Evolutionary conservation across 1,284 basidiomycete genomes (phyloP), one percentile per base, ranked within the genome.

Genomic region (Singerocomus inundabilis): DNA sequence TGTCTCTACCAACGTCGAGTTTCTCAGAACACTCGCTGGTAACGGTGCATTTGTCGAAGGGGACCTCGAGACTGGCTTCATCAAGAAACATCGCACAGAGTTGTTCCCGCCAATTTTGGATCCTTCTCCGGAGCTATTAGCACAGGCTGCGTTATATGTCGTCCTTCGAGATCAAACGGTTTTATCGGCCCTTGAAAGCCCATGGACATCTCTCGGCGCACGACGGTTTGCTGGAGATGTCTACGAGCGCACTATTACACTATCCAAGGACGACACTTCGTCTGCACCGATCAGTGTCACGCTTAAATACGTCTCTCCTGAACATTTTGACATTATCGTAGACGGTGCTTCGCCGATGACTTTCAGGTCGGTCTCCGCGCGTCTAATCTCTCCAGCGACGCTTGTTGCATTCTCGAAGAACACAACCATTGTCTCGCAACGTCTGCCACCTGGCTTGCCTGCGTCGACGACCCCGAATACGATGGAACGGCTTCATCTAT

Each of bases 21-120:
- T 98, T 67, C 71, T 98, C 53, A 76, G 86, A 52, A 77, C 76
- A 0, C 76, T 98, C 38, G 89, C 92, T 0, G 81, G 83, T 0
- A 88, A 97, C 65, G 64, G 77, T 28, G 79, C 85, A 6, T 97
- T 98, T 62, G 77, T 89, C 16, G 73, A 77, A 29, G 91, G 79
- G n/a, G 83, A 94, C 50, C 82, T 98, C 6, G 94, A 97, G 69
- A 97, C 94, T 8, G 93, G 92, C 2, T 98, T 97, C 64, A 95
- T 98, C 61, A 78, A 82, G 90, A 91, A 90, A 82, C 85, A 93
- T 66, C 79, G 81, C 59, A 74, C 82, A 46, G 81, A 88, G 49
- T 73, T 95, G 21, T 92, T 93, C 72, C 87, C 88, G 5, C 72
- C 78, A 0, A 57, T 82, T 1, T 59, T 72, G 6, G 70, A 77